These are phyloP conservation scores for Elaeis guineensis DNA, from an alignment of 176 grass and related monocot species.

Conservation along the genomic window DNA sequence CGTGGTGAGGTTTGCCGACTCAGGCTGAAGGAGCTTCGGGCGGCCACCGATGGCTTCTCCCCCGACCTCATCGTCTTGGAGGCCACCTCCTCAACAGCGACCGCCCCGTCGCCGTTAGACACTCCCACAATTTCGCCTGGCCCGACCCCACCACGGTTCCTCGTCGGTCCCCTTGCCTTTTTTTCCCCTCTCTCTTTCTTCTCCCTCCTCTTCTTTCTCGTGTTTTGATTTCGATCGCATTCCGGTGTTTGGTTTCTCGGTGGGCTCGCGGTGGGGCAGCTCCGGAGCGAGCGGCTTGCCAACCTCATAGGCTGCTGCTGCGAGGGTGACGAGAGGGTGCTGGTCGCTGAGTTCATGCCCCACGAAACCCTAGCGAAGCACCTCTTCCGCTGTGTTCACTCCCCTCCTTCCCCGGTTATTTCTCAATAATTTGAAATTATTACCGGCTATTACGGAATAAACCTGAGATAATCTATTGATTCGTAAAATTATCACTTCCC, in stretches of 20 bases:
- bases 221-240: background rate
- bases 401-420: too few species aligned
- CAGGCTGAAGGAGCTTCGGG: slow-evolving; percentile 61
- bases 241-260: background rate
- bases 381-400: slow-evolving; percentile 72
- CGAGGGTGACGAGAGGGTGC: slow-evolving; percentile 61
- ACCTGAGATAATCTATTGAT: too few species aligned
- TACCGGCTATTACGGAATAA: too few species aligned
- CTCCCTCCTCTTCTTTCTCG: background rate
- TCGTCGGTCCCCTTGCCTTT: slow-evolving; percentile 21
- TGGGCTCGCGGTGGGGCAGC: slow-evolving; percentile 40
- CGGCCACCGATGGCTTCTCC: slow-evolving; percentile 70
- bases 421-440: too few species aligned
- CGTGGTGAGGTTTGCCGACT: slow-evolving; percentile 45
- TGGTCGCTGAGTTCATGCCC: slow-evolving; percentile 81
- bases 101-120: slow-evolving; percentile 53
- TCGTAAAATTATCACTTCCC: too few species aligned
- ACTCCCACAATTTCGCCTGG: slow-evolving; percentile 61
- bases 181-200: background rate
- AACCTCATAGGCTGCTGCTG: slow-evolving; percentile 77
- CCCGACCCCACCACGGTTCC: slow-evolving; percentile 65
- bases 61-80: slow-evolving; percentile 75
- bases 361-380: slow-evolving; percentile 79
- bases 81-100: slow-evolving; percentile 62
- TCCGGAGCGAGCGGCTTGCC: slow-evolving; percentile 54